phyloP scores from a whole-genome alignment of 2,329 filamentous ascomycete genomes.

The Fusarium pseudocircinatum region DNA sequence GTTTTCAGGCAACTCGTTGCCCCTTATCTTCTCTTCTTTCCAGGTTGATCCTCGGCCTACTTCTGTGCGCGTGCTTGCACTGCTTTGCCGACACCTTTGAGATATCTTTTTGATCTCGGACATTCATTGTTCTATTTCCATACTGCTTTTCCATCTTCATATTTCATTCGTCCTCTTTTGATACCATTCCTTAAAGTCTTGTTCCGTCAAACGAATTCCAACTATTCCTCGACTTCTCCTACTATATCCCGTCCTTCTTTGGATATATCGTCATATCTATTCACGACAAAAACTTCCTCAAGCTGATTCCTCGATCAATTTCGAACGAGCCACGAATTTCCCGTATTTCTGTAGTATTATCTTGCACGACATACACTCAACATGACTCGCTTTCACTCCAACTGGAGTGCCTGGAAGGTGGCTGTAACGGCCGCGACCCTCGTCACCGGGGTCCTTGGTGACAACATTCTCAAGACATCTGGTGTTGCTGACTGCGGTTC shows the following conservation, averaged over 20 bases:
- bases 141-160: constrained; percentile 4
- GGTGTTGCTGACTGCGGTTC: constrained; percentile 78
- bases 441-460: constrained; percentile 64
- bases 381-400: constrained; percentile 48
- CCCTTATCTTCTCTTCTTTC: constrained; percentile 43
- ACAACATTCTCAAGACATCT: constrained; percentile 79
- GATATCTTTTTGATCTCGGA: constrained; percentile 27
- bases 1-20: constrained; percentile 39
- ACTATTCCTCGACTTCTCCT: constrained; percentile 18
- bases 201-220: constrained; percentile 23
- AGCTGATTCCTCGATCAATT: constrained; percentile 29
- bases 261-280: constrained; percentile 28
- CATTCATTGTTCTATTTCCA: constrained; percentile 31
- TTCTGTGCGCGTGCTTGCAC: constrained; percentile 48
- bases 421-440: constrained; percentile 50
- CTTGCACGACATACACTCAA: constrained; percentile 33
- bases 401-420: constrained; percentile 47
- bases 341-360: constrained; percentile 32
- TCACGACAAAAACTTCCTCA: constrained; percentile 36
- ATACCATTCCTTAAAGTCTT: constrained; percentile 40
- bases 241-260: constrained; percentile 10
- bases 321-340: constrained; percentile 38
- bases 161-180: constrained; percentile 25
- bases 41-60: constrained; percentile 68
- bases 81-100: constrained; percentile 38